Conservation (phyloP, 345 rosid species). For the Linum lewisii region DNA sequence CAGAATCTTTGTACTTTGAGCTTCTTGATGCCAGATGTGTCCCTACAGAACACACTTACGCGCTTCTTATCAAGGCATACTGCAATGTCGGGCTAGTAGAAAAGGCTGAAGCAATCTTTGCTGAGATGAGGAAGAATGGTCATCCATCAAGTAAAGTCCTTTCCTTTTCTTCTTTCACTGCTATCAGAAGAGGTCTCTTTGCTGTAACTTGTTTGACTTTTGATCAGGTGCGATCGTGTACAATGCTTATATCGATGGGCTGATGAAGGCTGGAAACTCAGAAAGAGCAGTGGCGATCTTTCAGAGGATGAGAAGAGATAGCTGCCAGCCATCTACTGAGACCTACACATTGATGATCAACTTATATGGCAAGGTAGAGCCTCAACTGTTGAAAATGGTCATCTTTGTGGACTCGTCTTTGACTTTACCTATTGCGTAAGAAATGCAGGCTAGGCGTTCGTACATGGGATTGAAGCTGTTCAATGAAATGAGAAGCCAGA, state of each 20-base stretch:
- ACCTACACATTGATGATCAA: slow-evolving; percentile 88
- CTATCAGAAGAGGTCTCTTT: neutral
- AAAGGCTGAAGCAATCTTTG: slow-evolving; percentile 67
- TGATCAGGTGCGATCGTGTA: slow-evolving; percentile 59
- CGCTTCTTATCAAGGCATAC: slow-evolving; percentile 72
- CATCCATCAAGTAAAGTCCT: slow-evolving; percentile 63
- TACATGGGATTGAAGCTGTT: slow-evolving; percentile 69
- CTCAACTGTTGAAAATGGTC: neutral
- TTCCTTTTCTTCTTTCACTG: neutral
- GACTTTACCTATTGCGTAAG: too few relatives aligned
- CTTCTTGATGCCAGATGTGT: slow-evolving; percentile 68
- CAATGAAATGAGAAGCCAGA: slow-evolving; percentile 73
- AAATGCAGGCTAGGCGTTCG: slow-evolving; percentile 62
- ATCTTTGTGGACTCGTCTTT: too few relatives aligned
- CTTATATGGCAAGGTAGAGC: slow-evolving; percentile 71
- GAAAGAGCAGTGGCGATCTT: slow-evolving; percentile 56
- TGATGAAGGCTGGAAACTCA: slow-evolving; percentile 55
- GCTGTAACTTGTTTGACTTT: neutral
- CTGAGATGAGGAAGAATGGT: slow-evolving; percentile 66
- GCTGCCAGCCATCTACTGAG: slow-evolving; percentile 55
- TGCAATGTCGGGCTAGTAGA: slow-evolving; percentile 46
- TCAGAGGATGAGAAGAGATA: slow-evolving; percentile 63
- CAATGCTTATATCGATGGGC: slow-evolving; percentile 76
- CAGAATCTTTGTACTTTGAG: slow-evolving; percentile 56
- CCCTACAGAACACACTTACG: slow-evolving; percentile 87